Conservation (phyloP, 2,329 filamentous ascomycete species). For the Beauveria varroae region DNA sequence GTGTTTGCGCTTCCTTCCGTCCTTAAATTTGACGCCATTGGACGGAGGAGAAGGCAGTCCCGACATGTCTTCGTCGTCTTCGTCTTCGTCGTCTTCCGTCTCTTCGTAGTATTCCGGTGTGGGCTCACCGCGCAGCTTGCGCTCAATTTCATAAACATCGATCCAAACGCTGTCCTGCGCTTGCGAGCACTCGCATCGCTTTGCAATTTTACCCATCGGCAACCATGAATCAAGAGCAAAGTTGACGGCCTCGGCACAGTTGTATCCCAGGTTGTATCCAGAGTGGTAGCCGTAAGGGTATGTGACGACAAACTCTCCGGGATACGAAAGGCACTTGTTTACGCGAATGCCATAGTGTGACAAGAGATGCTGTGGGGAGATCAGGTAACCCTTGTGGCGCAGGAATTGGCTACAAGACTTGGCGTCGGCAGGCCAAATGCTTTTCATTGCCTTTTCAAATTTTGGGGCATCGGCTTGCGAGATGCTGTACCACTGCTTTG, state of each 20-base stretch:
- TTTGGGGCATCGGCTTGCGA: slow-evolving; percentile 88
- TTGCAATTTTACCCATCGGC: slow-evolving; percentile 88
- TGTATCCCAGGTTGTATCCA: slow-evolving; percentile 95
- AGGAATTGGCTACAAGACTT: slow-evolving; percentile 96
- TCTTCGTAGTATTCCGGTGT: slow-evolving; percentile 71
- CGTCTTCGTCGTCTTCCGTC: slow-evolving; percentile 59
- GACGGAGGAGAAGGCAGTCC: slow-evolving; percentile 73
- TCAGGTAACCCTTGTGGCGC: slow-evolving; percentile 93
- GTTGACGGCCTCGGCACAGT: slow-evolving; percentile 97
- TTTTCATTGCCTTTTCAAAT: slow-evolving; percentile 93
- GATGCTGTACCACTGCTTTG: slow-evolving; percentile 99
- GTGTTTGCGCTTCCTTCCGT: slow-evolving; percentile 53
- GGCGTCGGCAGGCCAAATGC: slow-evolving; percentile 86
- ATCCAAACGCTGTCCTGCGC: slow-evolving; percentile 98
- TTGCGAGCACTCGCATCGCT: slow-evolving; percentile 91
- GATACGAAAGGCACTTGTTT: slow-evolving; percentile 90
- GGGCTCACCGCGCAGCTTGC: slow-evolving; percentile 83
- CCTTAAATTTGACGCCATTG: slow-evolving; percentile 60
- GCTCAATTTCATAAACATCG: slow-evolving; percentile 90
- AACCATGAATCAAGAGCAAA: slow-evolving; percentile 95
- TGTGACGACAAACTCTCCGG: slow-evolving; percentile 96
- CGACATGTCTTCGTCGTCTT: slow-evolving; percentile 48
- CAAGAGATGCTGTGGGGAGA: slow-evolving; percentile 81
- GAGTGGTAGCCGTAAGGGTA: slow-evolving; percentile 99
- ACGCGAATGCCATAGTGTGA: slow-evolving; percentile 91